Base-by-base conservation (phyloP, 1,284 basidiomycete species). In the Malassezia sp. region DNA sequence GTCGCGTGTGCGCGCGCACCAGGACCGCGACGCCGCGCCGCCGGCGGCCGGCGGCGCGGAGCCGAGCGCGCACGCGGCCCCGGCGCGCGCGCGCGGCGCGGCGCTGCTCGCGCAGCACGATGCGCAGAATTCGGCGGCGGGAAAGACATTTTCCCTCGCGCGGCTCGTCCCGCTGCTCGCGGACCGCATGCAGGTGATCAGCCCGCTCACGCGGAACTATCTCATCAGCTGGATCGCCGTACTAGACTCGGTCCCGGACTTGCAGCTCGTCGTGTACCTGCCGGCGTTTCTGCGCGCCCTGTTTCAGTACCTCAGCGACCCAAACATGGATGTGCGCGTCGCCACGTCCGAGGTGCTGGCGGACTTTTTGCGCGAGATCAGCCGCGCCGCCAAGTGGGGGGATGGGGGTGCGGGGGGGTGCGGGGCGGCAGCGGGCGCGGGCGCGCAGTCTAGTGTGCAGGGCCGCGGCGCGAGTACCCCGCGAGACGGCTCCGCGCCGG, bases 221-320 rank as follows among this genome's bases (percentile, higher is more conserved):
- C 78, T 99, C 23, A 86, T 95, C 32, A 85, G 85, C 8, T 99
- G 93, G 93, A 85, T 97, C 53, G 86, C 81, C 37, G 85, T 95
- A 2, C 78, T 99, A 30, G 89, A 96, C 67, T 93, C 89, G 5
- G 86, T 97, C 1, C 93, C 93, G 1, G 90, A 97, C 67, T 75
- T 97, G 40, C 90, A 97, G 70, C 77, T 99, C 18, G 84, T 97
- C 39, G 82, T 84, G 23, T 93, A 86, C 72, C 78, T 99, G 14
- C 91, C 93, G 0, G 82, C 91, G 60, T 93, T 97, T 70, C 73
- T 99, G 31, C 89, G 95, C 57, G 90, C 88, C 3, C 77, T 99
- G 33, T 56, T 61, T 57, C 88, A 86, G 72, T 97, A 96, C 68
- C 80, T 97, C 11, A 86, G 86, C 9, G 93, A 99, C 71, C 87